Evolutionary conservation across 2,329 filamentous ascomycete genomes (phyloP).

Genomic region (Diaporthe humulicola): DNA sequence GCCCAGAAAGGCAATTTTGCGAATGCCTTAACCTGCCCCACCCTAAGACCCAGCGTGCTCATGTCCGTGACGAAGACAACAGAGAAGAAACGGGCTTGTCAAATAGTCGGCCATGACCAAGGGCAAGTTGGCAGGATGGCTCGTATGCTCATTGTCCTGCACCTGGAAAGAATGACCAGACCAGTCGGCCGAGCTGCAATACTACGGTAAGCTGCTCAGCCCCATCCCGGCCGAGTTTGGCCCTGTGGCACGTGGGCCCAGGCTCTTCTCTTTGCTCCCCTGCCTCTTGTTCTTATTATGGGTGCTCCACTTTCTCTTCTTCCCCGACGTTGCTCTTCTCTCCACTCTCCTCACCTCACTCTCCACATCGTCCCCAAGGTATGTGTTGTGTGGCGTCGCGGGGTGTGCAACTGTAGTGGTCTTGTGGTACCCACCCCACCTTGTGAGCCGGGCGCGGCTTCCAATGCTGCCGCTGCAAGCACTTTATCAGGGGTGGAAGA

Average conservation of each 20-base stretch:
- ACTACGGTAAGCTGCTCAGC: not conserved
- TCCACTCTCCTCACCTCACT: not conserved
- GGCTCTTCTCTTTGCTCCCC: not conserved
- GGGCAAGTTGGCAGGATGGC: not conserved
- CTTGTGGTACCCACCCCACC: constrained; percentile 2
- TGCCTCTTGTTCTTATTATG: not conserved
- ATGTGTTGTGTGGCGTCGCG: constrained; percentile 5
- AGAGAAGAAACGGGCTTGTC: not conserved
- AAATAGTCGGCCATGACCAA: not conserved
- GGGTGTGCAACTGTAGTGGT: not conserved
- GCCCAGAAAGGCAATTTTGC: not conserved
- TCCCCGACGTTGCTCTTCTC: not conserved
- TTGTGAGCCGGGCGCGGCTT: not conserved
- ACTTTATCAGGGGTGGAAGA: not conserved
- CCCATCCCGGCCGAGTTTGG: constrained; percentile 12
- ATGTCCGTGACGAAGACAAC: not conserved
- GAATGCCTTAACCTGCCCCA: not conserved
- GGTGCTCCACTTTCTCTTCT: not conserved
- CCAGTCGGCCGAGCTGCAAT: not conserved
- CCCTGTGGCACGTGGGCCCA: constrained; percentile 5
- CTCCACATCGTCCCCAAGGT: not conserved
- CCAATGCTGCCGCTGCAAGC: not conserved
- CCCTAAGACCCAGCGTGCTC: not conserved
- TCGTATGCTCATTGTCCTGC: not conserved
- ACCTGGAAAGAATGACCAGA: not conserved